Evolutionary conservation across 2,329 filamentous ascomycete species (phyloP).

Genomic region (Aspergillus fructus): DNA sequence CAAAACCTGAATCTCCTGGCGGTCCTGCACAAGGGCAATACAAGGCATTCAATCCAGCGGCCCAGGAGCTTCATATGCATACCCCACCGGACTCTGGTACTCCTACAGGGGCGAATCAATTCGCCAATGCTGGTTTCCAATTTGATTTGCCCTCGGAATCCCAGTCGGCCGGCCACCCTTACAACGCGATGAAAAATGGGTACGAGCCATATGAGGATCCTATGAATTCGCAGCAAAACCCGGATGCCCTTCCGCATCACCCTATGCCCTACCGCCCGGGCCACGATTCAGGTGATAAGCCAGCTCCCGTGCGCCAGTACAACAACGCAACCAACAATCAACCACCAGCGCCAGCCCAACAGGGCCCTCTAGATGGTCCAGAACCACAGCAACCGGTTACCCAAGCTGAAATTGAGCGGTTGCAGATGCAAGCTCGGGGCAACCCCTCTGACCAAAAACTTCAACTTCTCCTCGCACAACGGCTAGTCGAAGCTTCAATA

Average conservation of each 20-base stretch:
- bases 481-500: conserved; percentile 78
- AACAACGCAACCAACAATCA: conserved; percentile 29
- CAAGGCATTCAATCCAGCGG: conserved; percentile 35
- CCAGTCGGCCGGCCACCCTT: conserved; percentile 15
- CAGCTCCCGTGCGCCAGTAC: conserved; percentile 55
- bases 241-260: conserved; percentile 57
- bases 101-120: conserved; percentile 29
- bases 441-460: conserved; percentile 71
- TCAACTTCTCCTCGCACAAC: conserved; percentile 74
- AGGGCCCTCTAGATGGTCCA: conserved; percentile 16
- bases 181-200: conserved; percentile 21
- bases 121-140: conserved; percentile 58
- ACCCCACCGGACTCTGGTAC: conserved; percentile 47
- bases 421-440: conserved; percentile 67
- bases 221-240: conserved; percentile 41
- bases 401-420: conserved; percentile 70
- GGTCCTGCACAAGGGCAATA: conserved; percentile 29
- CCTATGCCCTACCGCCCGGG: conserved; percentile 56
- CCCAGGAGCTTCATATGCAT: conserved; percentile 37
- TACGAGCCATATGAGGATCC: conserved; percentile 24
- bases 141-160: conserved; percentile 65
- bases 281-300: conserved; percentile 47
- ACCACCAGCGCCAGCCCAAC: conserved; percentile 37
- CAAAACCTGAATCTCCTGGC: conserved; percentile 25
- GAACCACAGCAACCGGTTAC: conserved; percentile 61